These are phyloP conservation scores for Pseudogymnoascus verrucosus DNA, from an alignment of 2,329 filamentous ascomycete genomes.

Conservation along the genomic window DNA sequence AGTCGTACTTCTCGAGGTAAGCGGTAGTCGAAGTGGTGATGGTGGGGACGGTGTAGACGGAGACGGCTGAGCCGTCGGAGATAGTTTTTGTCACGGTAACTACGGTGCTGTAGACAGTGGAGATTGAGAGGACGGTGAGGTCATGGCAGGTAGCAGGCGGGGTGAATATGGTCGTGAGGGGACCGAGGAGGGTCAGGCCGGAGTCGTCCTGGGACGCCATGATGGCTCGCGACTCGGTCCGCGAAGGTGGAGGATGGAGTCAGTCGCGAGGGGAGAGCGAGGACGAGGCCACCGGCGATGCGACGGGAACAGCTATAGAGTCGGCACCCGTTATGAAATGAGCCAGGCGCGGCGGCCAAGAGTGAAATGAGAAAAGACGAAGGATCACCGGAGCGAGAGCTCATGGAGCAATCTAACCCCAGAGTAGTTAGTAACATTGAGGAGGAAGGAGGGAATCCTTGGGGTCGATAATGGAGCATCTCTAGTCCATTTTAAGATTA, in stretches of 20 bases:
- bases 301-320: not conserved
- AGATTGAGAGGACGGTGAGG: slow-evolving; percentile 9
- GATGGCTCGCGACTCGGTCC: not conserved
- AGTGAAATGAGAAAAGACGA: not conserved
- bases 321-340: not conserved
- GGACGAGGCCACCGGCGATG: not conserved
- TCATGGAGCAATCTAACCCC: not conserved
- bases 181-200: slow-evolving; percentile 8
- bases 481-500: not conserved
- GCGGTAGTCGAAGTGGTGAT: not conserved
- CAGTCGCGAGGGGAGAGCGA: not conserved
- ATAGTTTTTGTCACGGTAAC: slow-evolving; percentile 13
- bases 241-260: not conserved
- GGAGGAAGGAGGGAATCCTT: not conserved
- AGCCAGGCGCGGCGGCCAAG: not conserved
- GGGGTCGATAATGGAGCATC: not conserved
- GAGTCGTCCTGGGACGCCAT: not conserved
- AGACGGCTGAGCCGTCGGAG: slow-evolving; percentile 12
- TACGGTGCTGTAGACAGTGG: not conserved
- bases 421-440: not conserved
- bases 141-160: slow-evolving; percentile 13
- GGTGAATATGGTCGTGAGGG: slow-evolving; percentile 14
- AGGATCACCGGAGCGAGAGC: not conserved
- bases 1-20: not conserved
- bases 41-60: slow-evolving; percentile 11